Conservation (phyloP, 305 asterid species). For the Ruellia speciosa region DNA sequence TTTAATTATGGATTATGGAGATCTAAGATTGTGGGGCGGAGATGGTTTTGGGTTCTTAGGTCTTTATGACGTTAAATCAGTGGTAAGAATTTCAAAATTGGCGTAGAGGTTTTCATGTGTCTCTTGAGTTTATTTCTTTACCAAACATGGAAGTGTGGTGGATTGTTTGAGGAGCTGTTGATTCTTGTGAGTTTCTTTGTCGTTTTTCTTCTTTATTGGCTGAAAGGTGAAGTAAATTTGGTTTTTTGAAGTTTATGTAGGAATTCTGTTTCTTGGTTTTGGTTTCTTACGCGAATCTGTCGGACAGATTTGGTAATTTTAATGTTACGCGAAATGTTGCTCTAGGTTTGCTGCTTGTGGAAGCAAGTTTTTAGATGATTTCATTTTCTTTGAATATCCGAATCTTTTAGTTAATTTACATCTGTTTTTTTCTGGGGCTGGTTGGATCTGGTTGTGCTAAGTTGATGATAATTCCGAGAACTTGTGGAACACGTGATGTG, state of each 20-base stretch:
- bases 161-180: neutral
- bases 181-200: neutral
- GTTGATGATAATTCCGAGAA: slow-evolving; percentile 6
- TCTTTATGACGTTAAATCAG: neutral
- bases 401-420: neutral
- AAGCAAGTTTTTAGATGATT: too few species aligned
- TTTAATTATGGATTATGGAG: neutral
- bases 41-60: neutral
- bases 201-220: neutral
- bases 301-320: neutral
- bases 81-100: neutral
- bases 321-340: neutral
- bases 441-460: neutral
- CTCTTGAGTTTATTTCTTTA: neutral
- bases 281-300: too few species aligned
- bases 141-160: neutral
- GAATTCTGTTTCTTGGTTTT: neutral
- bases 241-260: neutral
- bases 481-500: slow-evolving; percentile 20
- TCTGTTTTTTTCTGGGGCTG: neutral
- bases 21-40: neutral
- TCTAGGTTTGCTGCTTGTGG: neutral
- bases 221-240: neutral
- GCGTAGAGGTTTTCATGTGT: neutral
- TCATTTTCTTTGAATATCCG: neutral